Evolutionary conservation across 1,139 yeast species (phyloP), one percentile per base, ranked within the genome.

Genomic region (Suhomyces coccinellae): DNA sequence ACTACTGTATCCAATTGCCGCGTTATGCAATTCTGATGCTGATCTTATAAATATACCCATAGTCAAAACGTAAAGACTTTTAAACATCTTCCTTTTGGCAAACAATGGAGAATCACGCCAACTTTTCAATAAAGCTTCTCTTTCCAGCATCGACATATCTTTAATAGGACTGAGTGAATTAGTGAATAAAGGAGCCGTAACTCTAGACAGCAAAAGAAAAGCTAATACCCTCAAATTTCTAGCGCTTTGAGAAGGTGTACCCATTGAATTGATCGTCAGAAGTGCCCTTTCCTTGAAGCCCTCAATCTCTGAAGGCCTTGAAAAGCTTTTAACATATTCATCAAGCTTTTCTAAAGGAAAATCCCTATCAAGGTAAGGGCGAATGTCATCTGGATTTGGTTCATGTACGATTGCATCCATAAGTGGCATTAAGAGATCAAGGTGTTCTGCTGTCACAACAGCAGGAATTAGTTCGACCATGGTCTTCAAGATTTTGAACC

Each of bases 71-170:
- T 50, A 43, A 31, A 71, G 43, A 39, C 63, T 47, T 45, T 61
- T 56, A 51, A 63, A 71, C 20, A 73, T 49, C 40, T 64, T 58
- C 41, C 74, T 61, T 38, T 65, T 64, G 3, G 49, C 43, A 3
- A 56, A 50, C 16, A 74, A 20, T 1, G 71, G 70, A 4, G 76
- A 70, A 49, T 69, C 69, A 46, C 73, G 61, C 79, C 77, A 73
- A 5, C 66, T 55, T 12, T 48, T 50, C 33, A 74, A 53, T 33
- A 74, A 48, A 4, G 44, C 51, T 43, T 63, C 67, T 38, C 65
- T 59, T 50, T 73, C 67, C 10, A 55, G 53, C 8, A 54, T 34
- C 1, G 66, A 43, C 79, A 74, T 74, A 17, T 74, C 77, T 14
- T 64, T 57, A 6, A 73, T 47, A 30, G 67, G 59, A 14, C 66